phyloP scores from a whole-genome alignment of 2,329 filamentous ascomycete species.

The Polytolypa hystricis region DNA sequence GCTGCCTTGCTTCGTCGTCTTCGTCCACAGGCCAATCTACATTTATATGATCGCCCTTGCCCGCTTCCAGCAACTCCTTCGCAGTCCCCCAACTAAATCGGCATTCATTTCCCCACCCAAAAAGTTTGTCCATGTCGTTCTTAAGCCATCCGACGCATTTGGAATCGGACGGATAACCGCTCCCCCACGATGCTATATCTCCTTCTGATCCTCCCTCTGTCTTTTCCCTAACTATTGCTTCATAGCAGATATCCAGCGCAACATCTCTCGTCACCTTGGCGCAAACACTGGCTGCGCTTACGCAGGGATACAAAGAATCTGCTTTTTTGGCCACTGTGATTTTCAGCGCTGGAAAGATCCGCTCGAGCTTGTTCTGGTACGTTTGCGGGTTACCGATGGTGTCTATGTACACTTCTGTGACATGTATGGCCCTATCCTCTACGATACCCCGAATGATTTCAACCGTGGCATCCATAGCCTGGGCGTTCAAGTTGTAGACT shows the following conservation, averaged over 20 bases:
- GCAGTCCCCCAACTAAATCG: constrained; percentile 93
- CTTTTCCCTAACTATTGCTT: constrained; percentile 35
- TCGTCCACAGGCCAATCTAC: constrained; percentile 78
- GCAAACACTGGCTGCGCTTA: constrained; percentile 86
- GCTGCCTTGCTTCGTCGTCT: constrained; percentile 50
- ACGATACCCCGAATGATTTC: constrained; percentile 69
- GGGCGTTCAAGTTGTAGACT: constrained; percentile 84
- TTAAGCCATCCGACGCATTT: constrained; percentile 73
- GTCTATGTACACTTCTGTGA: constrained; percentile 87
- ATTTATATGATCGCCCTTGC: constrained; percentile 52
- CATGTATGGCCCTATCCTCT: constrained; percentile 59
- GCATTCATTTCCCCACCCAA: constrained; percentile 90
- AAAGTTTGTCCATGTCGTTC: constrained; percentile 78
- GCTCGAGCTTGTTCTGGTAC: constrained; percentile 76
- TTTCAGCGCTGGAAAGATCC: constrained; percentile 65
- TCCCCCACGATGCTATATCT: constrained; percentile 59
- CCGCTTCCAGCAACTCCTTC: constrained; percentile 83
- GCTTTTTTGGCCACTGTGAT: constrained; percentile 83
- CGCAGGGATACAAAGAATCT: constrained; percentile 82
- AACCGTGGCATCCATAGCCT: constrained; percentile 87
- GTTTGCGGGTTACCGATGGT: constrained; percentile 73
- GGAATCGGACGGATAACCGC: constrained; percentile 82
- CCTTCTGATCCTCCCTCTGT: constrained; percentile 20
- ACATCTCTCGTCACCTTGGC: constrained; percentile 93
- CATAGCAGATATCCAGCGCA: constrained; percentile 69